Conservation (phyloP, 2,329 filamentous ascomycete genomes). For the Trichoderma sp. region DNA sequence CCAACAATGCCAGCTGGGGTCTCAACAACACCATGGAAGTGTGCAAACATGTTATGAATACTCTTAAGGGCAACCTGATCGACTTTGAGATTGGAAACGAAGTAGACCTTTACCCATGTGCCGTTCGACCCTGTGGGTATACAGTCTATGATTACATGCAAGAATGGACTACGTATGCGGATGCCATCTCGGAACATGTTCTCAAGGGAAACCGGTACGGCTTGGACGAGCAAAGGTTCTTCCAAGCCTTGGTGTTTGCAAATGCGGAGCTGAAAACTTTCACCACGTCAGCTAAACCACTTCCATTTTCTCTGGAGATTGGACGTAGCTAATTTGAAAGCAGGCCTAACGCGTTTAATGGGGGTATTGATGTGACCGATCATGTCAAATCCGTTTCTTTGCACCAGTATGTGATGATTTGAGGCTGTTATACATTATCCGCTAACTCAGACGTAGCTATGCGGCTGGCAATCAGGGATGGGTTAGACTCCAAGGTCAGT, state of each 20-base stretch:
- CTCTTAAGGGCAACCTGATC: neutral
- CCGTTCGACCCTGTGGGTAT: neutral
- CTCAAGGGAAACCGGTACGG: neutral
- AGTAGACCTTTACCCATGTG: slow-evolving; percentile 7
- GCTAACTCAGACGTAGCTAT: neutral
- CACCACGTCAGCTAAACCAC: neutral
- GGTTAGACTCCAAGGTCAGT: neutral
- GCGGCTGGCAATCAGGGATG: slow-evolving; percentile 4
- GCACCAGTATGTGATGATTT: neutral
- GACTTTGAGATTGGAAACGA: slow-evolving; percentile 8
- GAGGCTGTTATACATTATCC: too few species aligned
- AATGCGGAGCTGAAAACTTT: neutral
- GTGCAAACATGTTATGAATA: neutral
- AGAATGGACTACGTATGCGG: neutral
- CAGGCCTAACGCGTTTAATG: neutral
- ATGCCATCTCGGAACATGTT: neutral
- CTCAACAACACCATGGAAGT: slow-evolving; percentile 7
- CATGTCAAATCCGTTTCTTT: slow-evolving; percentile 10
- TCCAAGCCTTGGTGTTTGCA: slow-evolving; percentile 5
- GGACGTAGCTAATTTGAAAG: neutral
- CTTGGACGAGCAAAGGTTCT: neutral
- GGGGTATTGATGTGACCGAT: neutral
- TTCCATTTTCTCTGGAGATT: neutral
- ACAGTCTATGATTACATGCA: neutral
- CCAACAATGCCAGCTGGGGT: slow-evolving; percentile 8